These are phyloP conservation scores for Artemisia annua DNA, from an alignment of 129 eudicot species.

Conservation along the genomic window DNA sequence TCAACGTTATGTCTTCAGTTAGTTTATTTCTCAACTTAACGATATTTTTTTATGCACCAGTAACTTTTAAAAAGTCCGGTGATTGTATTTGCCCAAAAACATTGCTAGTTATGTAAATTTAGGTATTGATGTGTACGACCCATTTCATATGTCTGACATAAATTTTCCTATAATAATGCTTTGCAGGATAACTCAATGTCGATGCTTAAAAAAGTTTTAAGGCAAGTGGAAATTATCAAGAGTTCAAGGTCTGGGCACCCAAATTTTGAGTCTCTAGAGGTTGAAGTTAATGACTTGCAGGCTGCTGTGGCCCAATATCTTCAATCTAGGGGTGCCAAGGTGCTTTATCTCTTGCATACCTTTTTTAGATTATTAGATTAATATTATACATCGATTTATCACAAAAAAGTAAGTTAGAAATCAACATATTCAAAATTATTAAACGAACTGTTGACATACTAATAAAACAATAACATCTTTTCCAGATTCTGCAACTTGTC, in stretches of 20 bases:
- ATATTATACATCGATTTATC: neutral
- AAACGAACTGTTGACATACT: too few relatives aligned
- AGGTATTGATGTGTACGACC: constrained; percentile 3
- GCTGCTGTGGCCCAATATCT: constrained; percentile 78
- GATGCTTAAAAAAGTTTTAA: constrained; percentile 77
- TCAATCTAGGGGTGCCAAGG: constrained; percentile 92
- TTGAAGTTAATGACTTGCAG: constrained; percentile 81
- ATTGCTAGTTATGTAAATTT: neutral
- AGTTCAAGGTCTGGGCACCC: constrained; percentile 77
- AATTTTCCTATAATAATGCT: constrained; percentile 8
- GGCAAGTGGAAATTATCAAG: constrained; percentile 71
- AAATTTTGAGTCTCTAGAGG: constrained; percentile 83
- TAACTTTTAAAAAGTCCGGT: neutral
- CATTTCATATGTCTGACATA: constrained; percentile 8
- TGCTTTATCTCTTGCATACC: constrained; percentile 24
- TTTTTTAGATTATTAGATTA: neutral
- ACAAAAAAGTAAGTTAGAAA: too few relatives aligned
- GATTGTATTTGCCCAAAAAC: too few relatives aligned
- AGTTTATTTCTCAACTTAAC: constrained; percentile 27
- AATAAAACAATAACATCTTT: too few relatives aligned
- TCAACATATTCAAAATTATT: too few relatives aligned
- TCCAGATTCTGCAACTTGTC: too few relatives aligned
- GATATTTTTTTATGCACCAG: constrained; percentile 1
- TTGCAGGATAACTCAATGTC: constrained; percentile 74
- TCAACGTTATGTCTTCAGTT: constrained; percentile 78